Percentiles rank a stretch among this genome's conserved stretches.
Evolutionary conservation across 208 protist species (phyloP).

Genomic region (Tetramitus jugosus): DNA sequence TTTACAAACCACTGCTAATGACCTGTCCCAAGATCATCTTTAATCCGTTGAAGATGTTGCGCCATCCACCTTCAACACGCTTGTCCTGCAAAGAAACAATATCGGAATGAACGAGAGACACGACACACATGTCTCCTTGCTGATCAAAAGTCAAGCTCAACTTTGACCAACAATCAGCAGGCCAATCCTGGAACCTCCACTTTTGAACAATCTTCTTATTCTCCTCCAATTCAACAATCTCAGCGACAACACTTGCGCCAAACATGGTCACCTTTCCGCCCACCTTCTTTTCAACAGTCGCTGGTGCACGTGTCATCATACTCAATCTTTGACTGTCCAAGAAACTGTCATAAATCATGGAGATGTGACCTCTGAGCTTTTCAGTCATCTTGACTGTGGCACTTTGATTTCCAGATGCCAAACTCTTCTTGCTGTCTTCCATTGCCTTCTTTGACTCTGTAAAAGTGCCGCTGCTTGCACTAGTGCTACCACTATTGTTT

Average conservation of each 20-base stretch:
- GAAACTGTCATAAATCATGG: neutral
- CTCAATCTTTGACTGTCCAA: neutral
- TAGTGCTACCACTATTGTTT: no score
- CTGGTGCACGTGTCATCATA: neutral
- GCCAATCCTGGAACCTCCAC: slow-evolving; percentile 3
- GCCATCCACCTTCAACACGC: neutral
- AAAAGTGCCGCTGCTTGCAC: neutral
- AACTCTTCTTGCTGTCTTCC: neutral
- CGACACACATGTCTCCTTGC: neutral
- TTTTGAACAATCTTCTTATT: slow-evolving; percentile 14
- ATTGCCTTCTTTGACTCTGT: neutral
- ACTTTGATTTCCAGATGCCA: slow-evolving; percentile 13
- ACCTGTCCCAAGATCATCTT: neutral
- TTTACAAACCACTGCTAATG: neutral
- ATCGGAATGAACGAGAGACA: neutral
- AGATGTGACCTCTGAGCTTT: neutral
- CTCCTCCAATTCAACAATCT: neutral
- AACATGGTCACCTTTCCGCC: neutral
- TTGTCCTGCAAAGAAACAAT: neutral
- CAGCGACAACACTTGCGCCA: neutral
- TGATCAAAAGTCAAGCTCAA: neutral
- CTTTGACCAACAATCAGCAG: neutral
- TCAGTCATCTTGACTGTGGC: neutral
- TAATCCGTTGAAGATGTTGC: neutral
- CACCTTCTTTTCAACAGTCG: neutral